Evolutionary conservation across 345 rosid genomes (phyloP).

Genomic region (Bruguiera gymnorhiza): DNA sequence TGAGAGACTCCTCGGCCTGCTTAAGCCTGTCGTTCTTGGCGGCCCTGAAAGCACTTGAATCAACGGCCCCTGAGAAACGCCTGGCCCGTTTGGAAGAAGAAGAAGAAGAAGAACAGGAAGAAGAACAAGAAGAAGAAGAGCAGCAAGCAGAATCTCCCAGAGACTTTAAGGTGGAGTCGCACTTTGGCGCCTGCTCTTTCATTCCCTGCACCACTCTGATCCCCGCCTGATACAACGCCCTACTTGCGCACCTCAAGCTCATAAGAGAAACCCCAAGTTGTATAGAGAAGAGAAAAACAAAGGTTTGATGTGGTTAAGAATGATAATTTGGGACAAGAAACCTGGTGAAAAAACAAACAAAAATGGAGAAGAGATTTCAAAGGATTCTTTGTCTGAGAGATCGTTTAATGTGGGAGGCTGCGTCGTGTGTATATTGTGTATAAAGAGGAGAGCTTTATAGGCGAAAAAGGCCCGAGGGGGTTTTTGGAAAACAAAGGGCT

Average conservation of each 20-base stretch:
- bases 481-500: no score
- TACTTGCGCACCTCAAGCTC: slow-evolving; percentile 39
- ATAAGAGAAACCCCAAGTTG: background rate
- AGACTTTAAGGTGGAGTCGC: slow-evolving; percentile 39
- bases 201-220: slow-evolving; percentile 34
- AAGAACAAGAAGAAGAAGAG: slow-evolving; percentile 19
- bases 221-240: slow-evolving; percentile 32
- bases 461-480: no score
- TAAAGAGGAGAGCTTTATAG: no score
- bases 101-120: slow-evolving; percentile 27
- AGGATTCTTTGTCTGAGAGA: no score
- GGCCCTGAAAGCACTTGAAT: slow-evolving; percentile 31
- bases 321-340: no score
- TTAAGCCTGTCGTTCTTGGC: slow-evolving; percentile 43
- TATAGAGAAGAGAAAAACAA: no score
- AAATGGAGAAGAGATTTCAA: no score
- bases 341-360: no score
- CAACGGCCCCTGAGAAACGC: slow-evolving; percentile 40
- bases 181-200: slow-evolving; percentile 54
- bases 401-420: no score
- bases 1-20: slow-evolving; percentile 64
- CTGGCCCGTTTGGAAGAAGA: slow-evolving; percentile 42
- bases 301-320: no score
- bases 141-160: slow-evolving; percentile 30
- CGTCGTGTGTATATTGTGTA: no score